Percentiles rank a stretch among this genome's conserved stretches.
Conservation (phyloP, 495 filamentous ascomycete genomes). For the Penicillium tannophilum region DNA sequence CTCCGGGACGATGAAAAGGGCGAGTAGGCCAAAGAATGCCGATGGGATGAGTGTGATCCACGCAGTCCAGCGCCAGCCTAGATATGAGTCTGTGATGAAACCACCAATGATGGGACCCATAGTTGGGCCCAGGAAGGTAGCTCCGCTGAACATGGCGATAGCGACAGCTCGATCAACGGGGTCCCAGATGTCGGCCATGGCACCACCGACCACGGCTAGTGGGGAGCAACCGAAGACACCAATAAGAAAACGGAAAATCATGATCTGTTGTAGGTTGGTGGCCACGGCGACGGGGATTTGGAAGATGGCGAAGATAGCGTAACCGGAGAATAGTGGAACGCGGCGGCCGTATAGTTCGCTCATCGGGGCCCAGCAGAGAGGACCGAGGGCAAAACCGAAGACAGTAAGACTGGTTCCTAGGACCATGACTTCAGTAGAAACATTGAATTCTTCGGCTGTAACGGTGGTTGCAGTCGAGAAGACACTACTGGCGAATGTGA, state of each 20-base stretch:
- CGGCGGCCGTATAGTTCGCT: slow-evolving; percentile 62
- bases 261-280: slow-evolving; percentile 58
- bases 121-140: slow-evolving; percentile 52
- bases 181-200: slow-evolving; percentile 62
- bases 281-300: slow-evolving; percentile 64
- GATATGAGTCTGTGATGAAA: slow-evolving; percentile 57
- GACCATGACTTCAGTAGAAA: slow-evolving; percentile 57
- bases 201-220: slow-evolving; percentile 62
- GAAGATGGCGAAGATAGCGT: slow-evolving; percentile 59
- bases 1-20: slow-evolving; percentile 59
- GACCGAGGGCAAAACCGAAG: slow-evolving; percentile 56
- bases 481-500: slow-evolving; percentile 61
- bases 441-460: slow-evolving; percentile 51
- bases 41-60: slow-evolving; percentile 65
- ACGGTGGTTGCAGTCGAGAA: slow-evolving; percentile 57
- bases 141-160: slow-evolving; percentile 55
- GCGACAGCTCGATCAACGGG: slow-evolving; percentile 63
- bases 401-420: slow-evolving; percentile 60
- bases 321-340: slow-evolving; percentile 57
- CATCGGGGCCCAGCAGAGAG: slow-evolving; percentile 56
- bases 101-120: slow-evolving; percentile 44
- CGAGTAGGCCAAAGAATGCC: slow-evolving; percentile 48
- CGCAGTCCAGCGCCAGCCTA: slow-evolving; percentile 66
- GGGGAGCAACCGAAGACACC: slow-evolving; percentile 67
- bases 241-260: slow-evolving; percentile 62